Percentiles rank a stretch among this genome's conserved stretches.
Evolutionary conservation across 2,329 filamentous ascomycete genomes (phyloP).

Genomic region (Aspergillus novofumigatus): DNA sequence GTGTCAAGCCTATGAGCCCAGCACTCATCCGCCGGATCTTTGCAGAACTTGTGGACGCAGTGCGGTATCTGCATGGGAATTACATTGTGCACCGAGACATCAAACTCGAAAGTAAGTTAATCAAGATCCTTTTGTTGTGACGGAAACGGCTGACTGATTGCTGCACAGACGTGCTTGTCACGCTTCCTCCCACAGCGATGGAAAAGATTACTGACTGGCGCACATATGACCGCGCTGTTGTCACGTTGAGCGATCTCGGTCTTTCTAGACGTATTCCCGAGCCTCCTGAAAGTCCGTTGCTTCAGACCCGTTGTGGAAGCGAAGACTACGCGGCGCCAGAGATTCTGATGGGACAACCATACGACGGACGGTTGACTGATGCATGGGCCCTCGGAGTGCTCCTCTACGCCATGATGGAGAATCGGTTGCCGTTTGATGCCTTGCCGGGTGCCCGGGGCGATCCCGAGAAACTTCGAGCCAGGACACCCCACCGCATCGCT

Average conservation of each 20-base stretch:
- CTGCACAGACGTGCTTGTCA: slow-evolving; percentile 77
- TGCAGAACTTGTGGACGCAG: slow-evolving; percentile 78
- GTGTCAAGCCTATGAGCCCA: slow-evolving; percentile 64
- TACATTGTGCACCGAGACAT: slow-evolving; percentile 95
- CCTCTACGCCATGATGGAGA: slow-evolving; percentile 88
- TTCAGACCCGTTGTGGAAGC: slow-evolving; percentile 91
- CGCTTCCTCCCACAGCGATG: slow-evolving; percentile 66
- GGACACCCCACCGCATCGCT: slow-evolving; percentile 90
- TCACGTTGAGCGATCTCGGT: slow-evolving; percentile 87
- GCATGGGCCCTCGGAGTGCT: slow-evolving; percentile 94
- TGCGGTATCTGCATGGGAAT: slow-evolving; percentile 77
- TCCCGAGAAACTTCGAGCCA: slow-evolving; percentile 68
- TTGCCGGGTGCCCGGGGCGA: slow-evolving; percentile 71
- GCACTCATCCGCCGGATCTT: slow-evolving; percentile 78
- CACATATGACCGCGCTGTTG: slow-evolving; percentile 73
- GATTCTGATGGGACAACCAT: slow-evolving; percentile 90
- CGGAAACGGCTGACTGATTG: background rate
- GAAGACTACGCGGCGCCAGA: slow-evolving; percentile 97
- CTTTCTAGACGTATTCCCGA: slow-evolving; percentile 76
- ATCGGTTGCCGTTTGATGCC: slow-evolving; percentile 88
- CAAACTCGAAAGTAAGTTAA: slow-evolving; percentile 84
- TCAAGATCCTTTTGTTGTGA: background rate
- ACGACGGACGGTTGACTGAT: slow-evolving; percentile 87
- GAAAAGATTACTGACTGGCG: slow-evolving; percentile 65
- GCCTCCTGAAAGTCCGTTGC: slow-evolving; percentile 70